Conservation (phyloP, 768 basidiomycete genomes). For the Phaffia tasmanica region DNA sequence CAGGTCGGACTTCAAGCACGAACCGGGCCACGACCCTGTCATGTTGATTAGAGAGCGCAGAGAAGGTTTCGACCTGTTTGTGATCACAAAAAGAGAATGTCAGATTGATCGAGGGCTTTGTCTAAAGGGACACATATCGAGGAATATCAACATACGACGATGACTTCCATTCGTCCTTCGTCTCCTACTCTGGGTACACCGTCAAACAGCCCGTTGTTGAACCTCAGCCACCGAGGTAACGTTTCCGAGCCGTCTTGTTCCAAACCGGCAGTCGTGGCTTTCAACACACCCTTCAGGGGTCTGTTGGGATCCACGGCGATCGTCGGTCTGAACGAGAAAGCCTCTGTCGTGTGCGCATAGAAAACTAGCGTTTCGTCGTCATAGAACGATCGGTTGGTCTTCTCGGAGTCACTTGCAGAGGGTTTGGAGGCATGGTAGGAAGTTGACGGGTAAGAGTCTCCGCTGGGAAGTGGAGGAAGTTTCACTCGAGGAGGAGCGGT, state of each 20-base stretch:
- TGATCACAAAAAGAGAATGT: not conserved
- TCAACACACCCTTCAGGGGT: slow-evolving; percentile 5
- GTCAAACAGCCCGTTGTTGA: slow-evolving; percentile 18
- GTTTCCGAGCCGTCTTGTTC: slow-evolving; percentile 5
- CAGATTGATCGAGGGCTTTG: not conserved
- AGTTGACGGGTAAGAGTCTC: not conserved
- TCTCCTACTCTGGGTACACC: slow-evolving; percentile 12
- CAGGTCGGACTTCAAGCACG: slow-evolving; percentile 5
- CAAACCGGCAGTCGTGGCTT: slow-evolving; percentile 1
- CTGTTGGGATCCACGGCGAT: slow-evolving; percentile 11
- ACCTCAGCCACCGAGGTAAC: slow-evolving; percentile 9
- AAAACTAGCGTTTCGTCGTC: slow-evolving; percentile 2
- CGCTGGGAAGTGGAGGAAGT: not conserved
- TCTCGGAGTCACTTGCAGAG: too few relatives aligned
- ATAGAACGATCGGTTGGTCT: not conserved
- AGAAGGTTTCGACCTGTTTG: slow-evolving; percentile 12
- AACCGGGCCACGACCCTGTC: slow-evolving; percentile 16
- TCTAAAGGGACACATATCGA: too few relatives aligned
- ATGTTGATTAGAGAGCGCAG: slow-evolving; percentile 8
- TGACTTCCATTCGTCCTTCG: slow-evolving; percentile 10
- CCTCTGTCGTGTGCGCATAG: slow-evolving; percentile 4
- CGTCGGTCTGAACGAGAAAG: slow-evolving; percentile 15
- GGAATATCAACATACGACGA: not conserved
- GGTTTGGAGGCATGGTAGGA: not conserved
- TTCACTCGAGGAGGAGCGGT: not conserved